These are phyloP conservation scores for Candida caryicola DNA, from an alignment of 805 yeast species.

Conservation along the genomic window DNA sequence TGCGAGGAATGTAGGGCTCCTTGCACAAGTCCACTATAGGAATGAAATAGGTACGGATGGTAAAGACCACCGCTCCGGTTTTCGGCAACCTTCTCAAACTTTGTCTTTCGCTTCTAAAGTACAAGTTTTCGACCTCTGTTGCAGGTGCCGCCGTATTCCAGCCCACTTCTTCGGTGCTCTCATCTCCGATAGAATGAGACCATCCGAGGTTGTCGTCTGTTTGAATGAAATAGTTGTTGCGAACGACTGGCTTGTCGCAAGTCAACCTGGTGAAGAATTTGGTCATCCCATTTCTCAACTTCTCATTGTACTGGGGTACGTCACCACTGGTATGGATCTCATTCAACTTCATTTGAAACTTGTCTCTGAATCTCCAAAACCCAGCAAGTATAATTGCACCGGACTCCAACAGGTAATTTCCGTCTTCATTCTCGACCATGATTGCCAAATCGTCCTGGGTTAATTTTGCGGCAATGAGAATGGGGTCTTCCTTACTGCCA, in stretches of 20 bases:
- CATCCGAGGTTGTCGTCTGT: conserved; percentile 62
- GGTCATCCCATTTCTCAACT: conserved; percentile 62
- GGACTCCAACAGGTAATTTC: conserved; percentile 54
- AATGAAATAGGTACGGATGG: conserved; percentile 60
- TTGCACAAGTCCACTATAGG: conserved; percentile 52
- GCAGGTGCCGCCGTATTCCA: conserved; percentile 64
- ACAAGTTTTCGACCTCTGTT: conserved; percentile 42
- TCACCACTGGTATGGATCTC: conserved; percentile 65
- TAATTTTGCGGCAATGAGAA: conserved; percentile 54
- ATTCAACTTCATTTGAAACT: conserved; percentile 51
- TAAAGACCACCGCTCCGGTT: conserved; percentile 56
- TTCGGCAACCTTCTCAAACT: conserved; percentile 58
- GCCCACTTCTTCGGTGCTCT: conserved; percentile 41
- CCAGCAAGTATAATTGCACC: conserved; percentile 68
- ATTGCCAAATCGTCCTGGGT: conserved; percentile 68
- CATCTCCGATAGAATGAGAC: conserved; percentile 64
- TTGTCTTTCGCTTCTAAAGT: conserved; percentile 65
- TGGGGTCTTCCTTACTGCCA: conserved; percentile 49
- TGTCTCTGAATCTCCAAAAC: conserved; percentile 66
- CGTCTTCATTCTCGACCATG: conserved; percentile 58
- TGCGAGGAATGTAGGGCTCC: conserved; percentile 61
- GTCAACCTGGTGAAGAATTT: conserved; percentile 57
- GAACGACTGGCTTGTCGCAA: conserved; percentile 60
- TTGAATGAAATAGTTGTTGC: conserved; percentile 66
- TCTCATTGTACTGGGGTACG: conserved; percentile 61